Percentiles rank a stretch among this genome's conserved stretches.
Evolutionary conservation across 192 early-diverging fungal species (phyloP).

Genomic region (Umbelopsis vinacea): DNA sequence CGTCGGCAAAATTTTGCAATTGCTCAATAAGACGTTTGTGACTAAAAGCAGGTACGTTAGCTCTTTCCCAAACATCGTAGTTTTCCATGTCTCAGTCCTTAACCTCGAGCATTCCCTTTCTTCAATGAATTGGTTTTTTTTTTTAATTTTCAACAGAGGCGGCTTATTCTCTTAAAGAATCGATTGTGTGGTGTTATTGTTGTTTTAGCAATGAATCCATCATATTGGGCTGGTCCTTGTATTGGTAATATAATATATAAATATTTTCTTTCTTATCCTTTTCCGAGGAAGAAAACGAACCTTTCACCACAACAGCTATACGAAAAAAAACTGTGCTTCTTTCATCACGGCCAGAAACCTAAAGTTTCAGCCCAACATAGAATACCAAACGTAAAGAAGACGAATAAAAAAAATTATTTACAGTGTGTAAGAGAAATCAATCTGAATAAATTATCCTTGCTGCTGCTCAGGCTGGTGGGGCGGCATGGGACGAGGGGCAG

Average conservation of each 20-base stretch:
- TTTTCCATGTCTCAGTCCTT: too few relatives aligned
- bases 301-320: neutral
- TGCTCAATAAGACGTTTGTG: constrained; percentile 85
- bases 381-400: neutral
- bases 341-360: too few relatives aligned
- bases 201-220: constrained; percentile 3
- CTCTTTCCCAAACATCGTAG: neutral
- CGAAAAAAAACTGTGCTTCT: too few relatives aligned
- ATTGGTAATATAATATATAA: constrained; percentile 2
- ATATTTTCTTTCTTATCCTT: neutral
- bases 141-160: neutral
- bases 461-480: neutral
- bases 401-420: constrained; percentile 15
- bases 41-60: constrained; percentile 45
- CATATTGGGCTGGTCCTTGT: constrained; percentile 20
- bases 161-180: neutral
- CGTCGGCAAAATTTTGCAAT: constrained; percentile 74
- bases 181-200: neutral
- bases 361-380: too few relatives aligned
- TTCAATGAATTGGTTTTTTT: neutral
- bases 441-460: neutral
- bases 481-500: neutral
- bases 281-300: neutral
- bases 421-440: neutral
- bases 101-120: neutral